phyloP scores from a whole-genome alignment of 139 green algal genomes.

The Tetradesmus lagerheimii region DNA sequence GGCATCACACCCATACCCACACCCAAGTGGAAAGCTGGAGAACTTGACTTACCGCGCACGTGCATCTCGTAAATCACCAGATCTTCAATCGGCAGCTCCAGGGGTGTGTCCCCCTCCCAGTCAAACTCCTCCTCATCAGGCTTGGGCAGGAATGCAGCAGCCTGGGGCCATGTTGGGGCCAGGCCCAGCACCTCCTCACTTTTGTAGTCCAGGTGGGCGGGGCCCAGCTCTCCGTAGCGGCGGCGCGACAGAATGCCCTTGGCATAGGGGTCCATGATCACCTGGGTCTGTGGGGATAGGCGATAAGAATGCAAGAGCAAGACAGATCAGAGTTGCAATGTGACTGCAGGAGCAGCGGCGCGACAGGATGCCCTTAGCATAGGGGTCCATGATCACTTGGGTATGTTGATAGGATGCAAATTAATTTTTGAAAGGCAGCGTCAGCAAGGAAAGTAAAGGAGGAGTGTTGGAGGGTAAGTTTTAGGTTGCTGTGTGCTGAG shows the following conservation, averaged over 20 bases:
- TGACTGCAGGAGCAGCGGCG: constrained; percentile 80
- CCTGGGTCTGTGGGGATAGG: constrained; percentile 52
- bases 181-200: constrained; percentile 63
- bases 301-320: not conserved
- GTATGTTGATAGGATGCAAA: no score
- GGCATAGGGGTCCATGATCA: constrained; percentile 96
- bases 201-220: constrained; percentile 70
- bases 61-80: constrained; percentile 98
- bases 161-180: constrained; percentile 88
- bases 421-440: no score
- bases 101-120: constrained; percentile 85
- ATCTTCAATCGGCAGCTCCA: constrained; percentile 87
- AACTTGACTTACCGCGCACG: constrained; percentile 75
- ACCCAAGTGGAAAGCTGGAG: no score
- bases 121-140: constrained; percentile 76
- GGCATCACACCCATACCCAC: not conserved
- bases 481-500: no score
- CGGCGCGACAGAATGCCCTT: constrained; percentile 76
- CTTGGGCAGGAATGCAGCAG: constrained; percentile 56
- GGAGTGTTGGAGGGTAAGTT: no score
- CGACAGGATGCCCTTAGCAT: constrained; percentile 83
- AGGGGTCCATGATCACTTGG: constrained; percentile 92
- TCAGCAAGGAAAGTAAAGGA: no score
- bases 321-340: not conserved
- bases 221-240: constrained; percentile 83